Conservation (phyloP, 2,329 filamentous ascomycete genomes). For the Aspergillus niger region DNA sequence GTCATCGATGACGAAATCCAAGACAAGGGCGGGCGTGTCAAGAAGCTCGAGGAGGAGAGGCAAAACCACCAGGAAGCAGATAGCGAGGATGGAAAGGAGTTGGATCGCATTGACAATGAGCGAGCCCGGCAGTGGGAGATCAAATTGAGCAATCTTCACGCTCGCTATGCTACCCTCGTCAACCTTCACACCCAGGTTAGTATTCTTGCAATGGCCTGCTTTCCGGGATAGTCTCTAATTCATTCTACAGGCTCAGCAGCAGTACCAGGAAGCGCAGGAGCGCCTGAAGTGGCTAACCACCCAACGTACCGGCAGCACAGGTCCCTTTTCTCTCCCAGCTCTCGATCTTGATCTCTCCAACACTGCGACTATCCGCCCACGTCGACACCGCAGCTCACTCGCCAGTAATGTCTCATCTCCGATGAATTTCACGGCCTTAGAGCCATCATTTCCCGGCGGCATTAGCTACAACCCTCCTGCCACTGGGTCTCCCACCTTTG, state of each 20-base stretch:
- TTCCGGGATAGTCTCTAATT: constrained; percentile 7
- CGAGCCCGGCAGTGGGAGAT: constrained; percentile 51
- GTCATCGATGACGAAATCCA: constrained; percentile 63
- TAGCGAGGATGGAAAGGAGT: constrained; percentile 53
- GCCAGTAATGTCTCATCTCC: constrained; percentile 52
- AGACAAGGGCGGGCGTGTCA: constrained; percentile 62
- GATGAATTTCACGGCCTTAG: constrained; percentile 43
- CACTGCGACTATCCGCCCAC: constrained; percentile 45
- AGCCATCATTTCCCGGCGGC: constrained; percentile 42
- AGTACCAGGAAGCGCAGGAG: constrained; percentile 50
- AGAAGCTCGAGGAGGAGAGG: constrained; percentile 61
- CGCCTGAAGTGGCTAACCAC: constrained; percentile 47
- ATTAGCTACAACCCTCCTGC: constrained; percentile 53
- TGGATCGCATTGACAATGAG: constrained; percentile 53
- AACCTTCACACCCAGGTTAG: constrained; percentile 43
- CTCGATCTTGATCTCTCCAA: constrained; percentile 47
- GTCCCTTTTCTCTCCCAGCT: constrained; percentile 45
- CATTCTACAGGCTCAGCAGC: constrained; percentile 38
- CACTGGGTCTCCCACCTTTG: constrained; percentile 56
- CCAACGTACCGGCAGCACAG: constrained; percentile 39
- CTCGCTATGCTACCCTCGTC: constrained; percentile 46
- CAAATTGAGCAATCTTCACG: constrained; percentile 45
- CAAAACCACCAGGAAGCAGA: constrained; percentile 52
- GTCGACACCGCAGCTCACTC: constrained; percentile 50
- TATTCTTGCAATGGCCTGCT: background rate